Evolutionary conservation across 805 yeast genomes (phyloP).

Genomic region (Zygosaccharomyces rouxii): DNA sequence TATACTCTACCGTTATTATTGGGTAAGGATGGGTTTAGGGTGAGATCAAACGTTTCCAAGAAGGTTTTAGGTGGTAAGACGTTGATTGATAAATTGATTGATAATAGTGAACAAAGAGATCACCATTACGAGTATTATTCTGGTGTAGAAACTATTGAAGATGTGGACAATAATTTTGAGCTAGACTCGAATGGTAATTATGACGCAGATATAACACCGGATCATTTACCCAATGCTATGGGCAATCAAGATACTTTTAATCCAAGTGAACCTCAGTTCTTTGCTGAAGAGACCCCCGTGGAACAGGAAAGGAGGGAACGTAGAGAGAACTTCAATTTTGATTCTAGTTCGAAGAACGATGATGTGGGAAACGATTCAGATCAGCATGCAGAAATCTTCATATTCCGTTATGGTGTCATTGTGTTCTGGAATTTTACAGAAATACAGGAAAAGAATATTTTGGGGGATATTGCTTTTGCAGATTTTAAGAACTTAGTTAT

Average conservation of each 20-base stretch:
- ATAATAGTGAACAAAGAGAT: slow-evolving; percentile 78
- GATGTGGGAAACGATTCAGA: slow-evolving; percentile 26
- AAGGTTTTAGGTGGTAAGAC: slow-evolving; percentile 40
- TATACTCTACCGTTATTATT: slow-evolving; percentile 83
- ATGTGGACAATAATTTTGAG: slow-evolving; percentile 43
- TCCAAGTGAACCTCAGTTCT: slow-evolving; percentile 90
- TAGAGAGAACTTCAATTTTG: slow-evolving; percentile 13
- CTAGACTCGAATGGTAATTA: slow-evolving; percentile 29
- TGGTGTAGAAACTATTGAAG: slow-evolving; percentile 61
- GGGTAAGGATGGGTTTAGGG: slow-evolving; percentile 73
- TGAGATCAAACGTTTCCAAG: slow-evolving; percentile 55
- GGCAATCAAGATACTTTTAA: slow-evolving; percentile 58
- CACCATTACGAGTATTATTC: slow-evolving; percentile 90
- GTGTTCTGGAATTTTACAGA: slow-evolving; percentile 97
- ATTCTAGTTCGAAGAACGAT: slow-evolving; percentile 14
- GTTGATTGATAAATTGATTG: slow-evolving; percentile 70
- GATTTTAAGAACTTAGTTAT: slow-evolving; percentile 52
- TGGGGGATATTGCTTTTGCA: slow-evolving; percentile 76
- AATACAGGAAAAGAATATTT: slow-evolving; percentile 83
- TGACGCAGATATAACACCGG: slow-evolving; percentile 22
- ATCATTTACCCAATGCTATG: slow-evolving; percentile 27
- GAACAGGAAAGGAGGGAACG: slow-evolving; percentile 21
- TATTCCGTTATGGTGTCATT: slow-evolving; percentile 90
- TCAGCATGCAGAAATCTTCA: slow-evolving; percentile 78
- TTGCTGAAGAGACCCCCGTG: slow-evolving; percentile 45